A percentile compares a stretch with the other conserved stretches of the same genome.
phyloP scores from a whole-genome alignment of 495 filamentous ascomycete genomes.

The Xylaria scruposa region DNA sequence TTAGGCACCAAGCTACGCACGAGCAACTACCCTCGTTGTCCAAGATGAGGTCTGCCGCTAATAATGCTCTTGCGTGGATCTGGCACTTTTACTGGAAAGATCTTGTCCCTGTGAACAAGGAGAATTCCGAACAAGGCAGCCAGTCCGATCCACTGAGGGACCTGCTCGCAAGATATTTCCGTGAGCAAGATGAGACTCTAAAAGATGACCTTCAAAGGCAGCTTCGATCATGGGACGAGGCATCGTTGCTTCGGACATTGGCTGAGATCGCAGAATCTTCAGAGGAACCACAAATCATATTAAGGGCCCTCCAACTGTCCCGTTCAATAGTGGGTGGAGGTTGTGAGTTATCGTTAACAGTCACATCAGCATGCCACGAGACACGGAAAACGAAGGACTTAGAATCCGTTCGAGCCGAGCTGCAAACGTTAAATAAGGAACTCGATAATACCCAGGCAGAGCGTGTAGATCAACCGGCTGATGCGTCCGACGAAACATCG shows the following conservation, averaged over 20 bases:
- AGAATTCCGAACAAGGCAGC: slow-evolving; percentile 13
- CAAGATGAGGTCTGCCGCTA: slow-evolving; percentile 68
- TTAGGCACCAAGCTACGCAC: slow-evolving; percentile 89
- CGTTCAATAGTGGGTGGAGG: slow-evolving; percentile 38
- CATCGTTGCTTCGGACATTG: slow-evolving; percentile 35
- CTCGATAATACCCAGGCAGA: slow-evolving; percentile 28
- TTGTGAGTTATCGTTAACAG: slow-evolving; percentile 30
- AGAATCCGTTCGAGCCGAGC: slow-evolving; percentile 40
- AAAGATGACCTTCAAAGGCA: slow-evolving; percentile 28
- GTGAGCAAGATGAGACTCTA: slow-evolving; percentile 28
- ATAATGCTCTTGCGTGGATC: slow-evolving; percentile 79
- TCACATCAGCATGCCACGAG: slow-evolving; percentile 22
- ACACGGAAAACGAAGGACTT: slow-evolving; percentile 33
- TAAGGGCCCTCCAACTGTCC: slow-evolving; percentile 44
- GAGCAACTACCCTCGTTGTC: slow-evolving; percentile 79
- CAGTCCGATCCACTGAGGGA: slow-evolving; percentile 30
- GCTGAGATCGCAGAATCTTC: slow-evolving; percentile 43
- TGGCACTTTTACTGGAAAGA: slow-evolving; percentile 85
- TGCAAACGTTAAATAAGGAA: slow-evolving; percentile 32
- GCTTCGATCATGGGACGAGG: slow-evolving; percentile 39
- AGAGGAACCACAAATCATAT: slow-evolving; percentile 43
- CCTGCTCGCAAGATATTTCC: slow-evolving; percentile 38
- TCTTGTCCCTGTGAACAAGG: slow-evolving; percentile 38
- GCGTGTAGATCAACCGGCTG: slow-evolving; percentile 22
- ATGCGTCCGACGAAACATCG: slow-evolving; percentile 15